These are phyloP conservation scores for Boletus vinaceobasis DNA, from an alignment of 768 basidiomycete species.

Conservation along the genomic window DNA sequence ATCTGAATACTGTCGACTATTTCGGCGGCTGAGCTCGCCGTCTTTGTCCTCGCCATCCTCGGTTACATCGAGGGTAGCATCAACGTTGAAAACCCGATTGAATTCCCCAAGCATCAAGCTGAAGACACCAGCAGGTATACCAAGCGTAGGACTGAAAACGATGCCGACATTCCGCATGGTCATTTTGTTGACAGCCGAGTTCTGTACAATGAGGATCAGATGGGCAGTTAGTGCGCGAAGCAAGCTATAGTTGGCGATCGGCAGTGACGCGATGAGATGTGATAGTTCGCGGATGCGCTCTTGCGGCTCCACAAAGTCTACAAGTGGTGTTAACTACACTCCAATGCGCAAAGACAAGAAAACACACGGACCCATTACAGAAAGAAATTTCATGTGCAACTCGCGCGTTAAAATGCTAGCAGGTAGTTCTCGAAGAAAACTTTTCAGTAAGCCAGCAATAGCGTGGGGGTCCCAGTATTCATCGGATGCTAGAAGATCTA, in stretches of 20 bases:
- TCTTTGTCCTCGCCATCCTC: conserved; percentile 26
- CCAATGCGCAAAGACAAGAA: background rate
- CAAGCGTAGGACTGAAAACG: conserved; percentile 95
- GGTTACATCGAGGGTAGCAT: conserved; percentile 30
- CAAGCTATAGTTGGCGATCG: conserved; percentile 89
- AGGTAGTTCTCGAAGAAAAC: conserved; percentile 90
- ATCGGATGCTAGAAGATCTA: conserved; percentile 81
- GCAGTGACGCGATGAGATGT: conserved; percentile 80
- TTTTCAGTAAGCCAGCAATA: conserved; percentile 91
- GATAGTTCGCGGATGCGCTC: conserved; percentile 88
- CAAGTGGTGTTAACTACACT: conserved; percentile 13
- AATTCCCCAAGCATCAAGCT: conserved; percentile 93
- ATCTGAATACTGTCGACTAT: conserved; percentile 81
- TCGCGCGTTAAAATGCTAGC: conserved; percentile 90
- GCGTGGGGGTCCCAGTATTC: conserved; percentile 99
- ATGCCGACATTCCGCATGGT: conserved; percentile 98
- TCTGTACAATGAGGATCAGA: conserved; percentile 91
- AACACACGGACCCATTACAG: conserved; percentile 80
- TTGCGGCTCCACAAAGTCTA: conserved; percentile 86
- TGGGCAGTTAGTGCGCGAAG: conserved; percentile 93
- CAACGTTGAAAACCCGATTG: conserved; percentile 89
- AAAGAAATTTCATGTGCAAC: conserved; percentile 84
- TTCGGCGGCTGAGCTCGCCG: conserved; percentile 58
- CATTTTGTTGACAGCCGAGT: conserved; percentile 93
- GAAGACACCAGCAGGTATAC: conserved; percentile 97